Percentiles rank a stretch among this genome's conserved stretches.
Conservation (phyloP, 306 rosid genomes). For the Betula pendula region DNA sequence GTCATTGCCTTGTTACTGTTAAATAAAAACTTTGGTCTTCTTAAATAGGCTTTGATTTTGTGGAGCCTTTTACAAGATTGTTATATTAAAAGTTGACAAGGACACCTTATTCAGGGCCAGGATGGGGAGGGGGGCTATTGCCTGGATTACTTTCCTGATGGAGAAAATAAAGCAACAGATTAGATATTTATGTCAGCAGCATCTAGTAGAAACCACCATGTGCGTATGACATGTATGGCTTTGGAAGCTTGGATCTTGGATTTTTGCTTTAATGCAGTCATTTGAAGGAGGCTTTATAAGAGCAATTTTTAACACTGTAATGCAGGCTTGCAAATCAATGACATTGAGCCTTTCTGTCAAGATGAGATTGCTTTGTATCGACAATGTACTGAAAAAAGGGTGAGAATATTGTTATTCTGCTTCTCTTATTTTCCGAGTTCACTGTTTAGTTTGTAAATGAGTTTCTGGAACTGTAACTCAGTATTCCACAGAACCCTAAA, state of each 20-base stretch:
- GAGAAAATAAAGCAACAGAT: neutral
- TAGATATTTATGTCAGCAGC: neutral
- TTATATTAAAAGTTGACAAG: neutral
- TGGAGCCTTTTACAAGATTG: neutral
- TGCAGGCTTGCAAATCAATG: conserved; percentile 90
- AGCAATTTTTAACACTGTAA: neutral
- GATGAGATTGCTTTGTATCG: conserved; percentile 80
- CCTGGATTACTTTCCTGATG: neutral
- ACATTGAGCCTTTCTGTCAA: conserved; percentile 96
- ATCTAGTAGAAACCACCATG: conserved; percentile 3
- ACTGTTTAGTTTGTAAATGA: conserved; percentile 20
- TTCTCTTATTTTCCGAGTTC: conserved; percentile 5
- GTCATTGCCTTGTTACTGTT: neutral
- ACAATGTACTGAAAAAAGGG: conserved; percentile 82
- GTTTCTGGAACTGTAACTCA: neutral
- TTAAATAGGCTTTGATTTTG: neutral
- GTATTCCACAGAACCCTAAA: neutral
- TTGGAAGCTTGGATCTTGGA: conserved; percentile 7
- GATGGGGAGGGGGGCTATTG: neutral
- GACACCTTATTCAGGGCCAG: too few relatives aligned
- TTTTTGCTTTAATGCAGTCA: neutral
- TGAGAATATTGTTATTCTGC: conserved; percentile 38
- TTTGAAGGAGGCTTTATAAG: neutral
- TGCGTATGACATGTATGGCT: neutral
- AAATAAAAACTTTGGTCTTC: neutral